Conservation (phyloP, 1,139 yeast species). For the Debaryomyces psychrophilus region DNA sequence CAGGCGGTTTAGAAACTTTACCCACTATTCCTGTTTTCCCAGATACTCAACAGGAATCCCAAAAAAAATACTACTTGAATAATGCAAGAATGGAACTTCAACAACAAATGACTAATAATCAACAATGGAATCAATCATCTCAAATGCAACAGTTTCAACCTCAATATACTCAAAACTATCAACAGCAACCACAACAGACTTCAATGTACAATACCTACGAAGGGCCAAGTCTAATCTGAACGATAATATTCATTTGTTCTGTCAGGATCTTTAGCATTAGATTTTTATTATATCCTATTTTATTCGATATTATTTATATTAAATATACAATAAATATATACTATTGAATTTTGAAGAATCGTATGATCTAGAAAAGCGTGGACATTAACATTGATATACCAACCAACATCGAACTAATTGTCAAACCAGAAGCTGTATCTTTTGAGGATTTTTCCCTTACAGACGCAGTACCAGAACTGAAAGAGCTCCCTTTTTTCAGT, state of each 20-base stretch:
- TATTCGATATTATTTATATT: slow-evolving; percentile 4
- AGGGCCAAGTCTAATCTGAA: slow-evolving; percentile 33
- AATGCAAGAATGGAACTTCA: slow-evolving; percentile 43
- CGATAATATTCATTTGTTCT: neutral
- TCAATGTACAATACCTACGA: slow-evolving; percentile 20
- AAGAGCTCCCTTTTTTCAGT: neutral
- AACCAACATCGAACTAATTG: slow-evolving; percentile 1
- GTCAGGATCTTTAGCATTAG: slow-evolving; percentile 1
- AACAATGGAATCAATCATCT: slow-evolving; percentile 14
- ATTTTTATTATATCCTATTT: slow-evolving; percentile 2
- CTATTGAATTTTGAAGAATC: neutral
- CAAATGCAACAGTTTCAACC: slow-evolving; percentile 7
- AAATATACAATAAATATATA: slow-evolving; percentile 1
- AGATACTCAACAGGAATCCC: slow-evolving; percentile 53
- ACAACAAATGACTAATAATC: slow-evolving; percentile 34
- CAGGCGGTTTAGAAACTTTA: slow-evolving; percentile 66
- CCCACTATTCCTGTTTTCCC: slow-evolving; percentile 70
- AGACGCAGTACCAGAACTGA: neutral
- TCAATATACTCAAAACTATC: slow-evolving; percentile 12
- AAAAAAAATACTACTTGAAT: slow-evolving; percentile 37
- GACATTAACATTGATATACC: neutral
- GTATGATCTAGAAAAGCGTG: neutral
- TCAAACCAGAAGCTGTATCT: slow-evolving; percentile 8
- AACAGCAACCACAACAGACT: slow-evolving; percentile 12
- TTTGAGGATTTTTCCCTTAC: slow-evolving; percentile 3